Base-by-base conservation (phyloP, 1,139 yeast species). In the Candida sp. region DNA sequence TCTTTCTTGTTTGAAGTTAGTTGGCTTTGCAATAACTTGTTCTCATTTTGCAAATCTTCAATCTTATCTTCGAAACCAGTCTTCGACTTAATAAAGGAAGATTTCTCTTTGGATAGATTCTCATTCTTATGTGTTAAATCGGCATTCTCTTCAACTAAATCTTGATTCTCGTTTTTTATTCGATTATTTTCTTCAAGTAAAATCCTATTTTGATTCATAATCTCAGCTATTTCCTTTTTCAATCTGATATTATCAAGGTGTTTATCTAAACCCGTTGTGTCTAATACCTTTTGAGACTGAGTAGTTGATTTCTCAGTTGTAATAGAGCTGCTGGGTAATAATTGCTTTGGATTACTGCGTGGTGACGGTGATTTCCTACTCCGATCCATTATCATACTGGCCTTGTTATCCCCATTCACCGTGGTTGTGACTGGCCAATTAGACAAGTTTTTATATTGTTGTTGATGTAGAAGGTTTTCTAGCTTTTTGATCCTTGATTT, bases 391-490 rank as follows among this genome's bases (percentile, higher is more conserved):
- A 57, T 49, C 54, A 63, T 47, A 43, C 68, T 61, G 44, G 50
- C 48, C 40, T 52, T 47, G 39, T 52, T 49, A 38, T 54, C 61
- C 5, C 38, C 43, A 23, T 41, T 22, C 12, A 22, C 29, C 36
- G 29, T 22, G 3, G 34, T 22, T 7, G 38, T 27, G 4, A 63
- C 69, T 2, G 87, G 85, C 87, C 87, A 81, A 35, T 70, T 73
- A n/a, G 73, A 69, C 25, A 81, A 66, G 46, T 80, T 77, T 41
- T 77, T 75, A 54, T 76, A 81, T 49, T 78, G 85, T 39, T 79
- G 82, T 51, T 84, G 88, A 56, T 84, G 90, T 11, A 86, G 60
- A 29, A 84, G 61, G 45, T 76, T 80, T 53, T 86, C 95, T 40
- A 85, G 66, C 51, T 82, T 84, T 50, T 72, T 76, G 22, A 85